Evolutionary conservation across 2,329 filamentous ascomycete species (phyloP).

Genomic region (Microdochium trichocladiopsis): DNA sequence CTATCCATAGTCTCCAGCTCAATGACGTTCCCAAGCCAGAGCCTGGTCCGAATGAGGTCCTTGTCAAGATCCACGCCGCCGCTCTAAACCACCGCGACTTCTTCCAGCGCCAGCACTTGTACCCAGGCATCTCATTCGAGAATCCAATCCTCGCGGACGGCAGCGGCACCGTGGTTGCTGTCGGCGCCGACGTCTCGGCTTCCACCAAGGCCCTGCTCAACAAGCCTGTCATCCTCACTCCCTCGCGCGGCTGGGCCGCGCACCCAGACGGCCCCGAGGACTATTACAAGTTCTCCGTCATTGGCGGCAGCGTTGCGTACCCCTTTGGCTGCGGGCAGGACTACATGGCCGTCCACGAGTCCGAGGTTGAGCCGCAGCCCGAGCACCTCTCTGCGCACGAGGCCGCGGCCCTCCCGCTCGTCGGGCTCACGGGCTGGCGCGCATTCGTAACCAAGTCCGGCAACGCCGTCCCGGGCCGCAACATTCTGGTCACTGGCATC

Average conservation of each 20-base stretch:
- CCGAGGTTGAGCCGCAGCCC: conserved; percentile 71
- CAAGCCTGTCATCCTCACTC: conserved; percentile 72
- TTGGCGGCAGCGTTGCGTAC: conserved; percentile 61
- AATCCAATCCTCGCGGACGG: conserved; percentile 79
- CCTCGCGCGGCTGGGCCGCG: conserved; percentile 69
- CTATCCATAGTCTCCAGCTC: conserved; percentile 41
- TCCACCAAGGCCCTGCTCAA: conserved; percentile 43
- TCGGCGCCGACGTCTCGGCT: conserved; percentile 46
- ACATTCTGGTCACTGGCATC: conserved; percentile 84
- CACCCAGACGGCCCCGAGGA: conserved; percentile 69
- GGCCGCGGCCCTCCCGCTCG: conserved; percentile 77
- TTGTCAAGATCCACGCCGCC: conserved; percentile 69
- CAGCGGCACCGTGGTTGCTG: conserved; percentile 62
- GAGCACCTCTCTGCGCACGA: conserved; percentile 64
- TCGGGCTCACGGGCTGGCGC: conserved; percentile 82
- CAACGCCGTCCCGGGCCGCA: conserved; percentile 56
- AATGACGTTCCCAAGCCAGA: conserved; percentile 55
- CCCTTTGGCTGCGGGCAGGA: conserved; percentile 69
- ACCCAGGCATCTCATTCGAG: conserved; percentile 76
- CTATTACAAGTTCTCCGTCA: conserved; percentile 47
- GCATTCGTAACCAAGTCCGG: conserved; percentile 74
- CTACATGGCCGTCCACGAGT: conserved; percentile 59
- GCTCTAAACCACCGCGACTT: conserved; percentile 93
- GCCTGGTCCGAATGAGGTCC: conserved; percentile 60
- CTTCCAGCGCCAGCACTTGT: conserved; percentile 88